A percentile compares a stretch with the other conserved stretches of the same genome.
Conservation (phyloP, 2,329 filamentous ascomycete genomes). For the Teratosphaeria zuluensis region DNA sequence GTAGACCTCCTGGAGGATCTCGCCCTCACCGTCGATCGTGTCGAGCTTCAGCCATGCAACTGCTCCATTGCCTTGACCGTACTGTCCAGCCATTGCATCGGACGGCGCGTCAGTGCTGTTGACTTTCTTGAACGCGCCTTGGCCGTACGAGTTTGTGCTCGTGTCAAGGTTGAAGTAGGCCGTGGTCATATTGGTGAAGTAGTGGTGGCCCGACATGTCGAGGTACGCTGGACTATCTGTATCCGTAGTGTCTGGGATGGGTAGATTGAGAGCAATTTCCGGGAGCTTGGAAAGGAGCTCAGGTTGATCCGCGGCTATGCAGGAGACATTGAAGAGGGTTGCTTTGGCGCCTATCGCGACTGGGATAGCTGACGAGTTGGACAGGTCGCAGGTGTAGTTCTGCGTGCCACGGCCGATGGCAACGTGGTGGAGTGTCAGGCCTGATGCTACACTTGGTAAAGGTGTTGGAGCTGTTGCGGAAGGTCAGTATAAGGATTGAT, state of each 20-base stretch:
- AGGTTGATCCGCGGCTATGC: constrained; percentile 61
- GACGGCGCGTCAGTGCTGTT: constrained; percentile 53
- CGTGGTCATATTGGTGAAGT: constrained; percentile 60
- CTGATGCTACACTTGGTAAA: constrained; percentile 51
- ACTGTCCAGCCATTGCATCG: constrained; percentile 48
- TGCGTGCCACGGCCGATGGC: constrained; percentile 81
- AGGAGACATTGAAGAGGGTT: constrained; percentile 79
- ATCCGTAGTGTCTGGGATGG: constrained; percentile 29
- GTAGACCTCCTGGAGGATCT: constrained; percentile 67
- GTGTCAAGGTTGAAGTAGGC: constrained; percentile 74
- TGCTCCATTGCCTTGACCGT: constrained; percentile 51
- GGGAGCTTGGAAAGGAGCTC: constrained; percentile 57
- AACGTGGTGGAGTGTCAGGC: constrained; percentile 62
- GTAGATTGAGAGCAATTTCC: constrained; percentile 56
- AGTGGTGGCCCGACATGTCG: constrained; percentile 66
- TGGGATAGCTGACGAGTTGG: constrained; percentile 52
- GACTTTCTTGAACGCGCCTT: constrained; percentile 55
- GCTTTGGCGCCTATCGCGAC: constrained; percentile 64
- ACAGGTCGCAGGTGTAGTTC: constrained; percentile 74
- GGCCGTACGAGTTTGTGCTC: constrained; percentile 40
- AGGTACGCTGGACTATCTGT: constrained; percentile 47
- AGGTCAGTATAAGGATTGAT: neutral
- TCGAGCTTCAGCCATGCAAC: constrained; percentile 73
- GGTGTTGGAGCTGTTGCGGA: constrained; percentile 26
- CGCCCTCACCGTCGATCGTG: constrained; percentile 38